Evolutionary conservation across 148 eudicot species (phyloP).

Genomic region (Vaccinium corymbosum): DNA sequence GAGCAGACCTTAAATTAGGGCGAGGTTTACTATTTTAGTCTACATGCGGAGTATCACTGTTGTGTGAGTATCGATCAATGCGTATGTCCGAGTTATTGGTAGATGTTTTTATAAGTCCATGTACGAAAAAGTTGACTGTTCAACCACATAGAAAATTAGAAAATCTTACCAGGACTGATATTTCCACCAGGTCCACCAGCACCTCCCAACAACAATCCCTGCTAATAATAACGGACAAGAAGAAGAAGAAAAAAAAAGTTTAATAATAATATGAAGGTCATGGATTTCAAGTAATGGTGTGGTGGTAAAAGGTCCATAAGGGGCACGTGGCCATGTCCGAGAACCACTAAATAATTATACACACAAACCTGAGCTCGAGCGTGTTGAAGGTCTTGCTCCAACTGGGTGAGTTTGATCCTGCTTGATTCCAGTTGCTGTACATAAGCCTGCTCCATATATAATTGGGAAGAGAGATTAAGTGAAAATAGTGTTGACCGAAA

Average conservation of each 20-base stretch:
- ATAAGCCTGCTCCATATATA: conserved; percentile 51
- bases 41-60: too few species aligned
- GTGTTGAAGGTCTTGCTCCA: conserved; percentile 83
- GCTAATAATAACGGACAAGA: neutral
- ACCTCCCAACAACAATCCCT: conserved; percentile 79
- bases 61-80: too few species aligned
- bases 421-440: conserved; percentile 91
- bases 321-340: neutral
- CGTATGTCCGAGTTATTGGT: too few species aligned
- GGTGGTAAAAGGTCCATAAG: neutral
- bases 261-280: neutral
- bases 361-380: conserved; percentile 70
- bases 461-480: neutral
- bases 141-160: neutral
- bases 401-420: conserved; percentile 76
- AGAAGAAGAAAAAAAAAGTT: neutral
- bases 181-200: conserved; percentile 59
- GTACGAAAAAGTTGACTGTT: neutral
- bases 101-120: too few species aligned
- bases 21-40: too few species aligned
- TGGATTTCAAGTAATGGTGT: neutral
- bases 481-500: neutral
- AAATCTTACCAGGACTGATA: conserved; percentile 66
- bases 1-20: too few species aligned
- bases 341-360: neutral